phyloP scores from a whole-genome alignment of 2,329 filamentous ascomycete species.

The Verticillium alfalfae region DNA sequence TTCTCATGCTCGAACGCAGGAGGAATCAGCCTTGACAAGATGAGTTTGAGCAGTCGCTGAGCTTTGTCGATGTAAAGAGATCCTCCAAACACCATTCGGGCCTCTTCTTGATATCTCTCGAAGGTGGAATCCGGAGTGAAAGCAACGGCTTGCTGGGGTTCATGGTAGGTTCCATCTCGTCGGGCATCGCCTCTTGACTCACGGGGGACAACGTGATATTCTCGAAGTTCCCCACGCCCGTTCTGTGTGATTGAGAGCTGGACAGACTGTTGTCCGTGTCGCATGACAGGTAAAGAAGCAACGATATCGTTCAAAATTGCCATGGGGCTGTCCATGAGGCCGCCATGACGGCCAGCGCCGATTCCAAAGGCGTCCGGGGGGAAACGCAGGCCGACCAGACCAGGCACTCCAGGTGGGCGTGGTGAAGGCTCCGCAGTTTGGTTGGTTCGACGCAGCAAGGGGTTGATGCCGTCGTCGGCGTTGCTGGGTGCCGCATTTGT shows the following conservation, averaged over 20 bases:
- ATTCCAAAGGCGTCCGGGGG: conserved; percentile 38
- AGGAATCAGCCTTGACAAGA: conserved; percentile 72
- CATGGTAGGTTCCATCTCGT: conserved; percentile 41
- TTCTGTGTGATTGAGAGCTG: conserved; percentile 54
- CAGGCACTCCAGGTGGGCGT: conserved; percentile 35
- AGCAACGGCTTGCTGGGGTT: conserved; percentile 68
- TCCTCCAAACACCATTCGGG: conserved; percentile 75
- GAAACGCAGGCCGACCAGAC: conserved; percentile 48
- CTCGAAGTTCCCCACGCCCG: conserved; percentile 44
- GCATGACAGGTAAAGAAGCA: conserved; percentile 44
- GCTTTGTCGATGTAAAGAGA: conserved; percentile 60
- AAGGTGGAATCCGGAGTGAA: conserved; percentile 63
- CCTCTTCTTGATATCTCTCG: conserved; percentile 83
- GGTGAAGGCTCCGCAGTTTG: conserved; percentile 38
- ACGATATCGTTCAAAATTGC: conserved; percentile 51
- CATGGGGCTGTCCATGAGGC: conserved; percentile 43
- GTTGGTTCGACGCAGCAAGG: conserved; percentile 65
- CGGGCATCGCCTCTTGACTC: conserved; percentile 41
- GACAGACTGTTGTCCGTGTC: conserved; percentile 45
- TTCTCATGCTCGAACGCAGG: conserved; percentile 79
- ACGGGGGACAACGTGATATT: conserved; percentile 39
- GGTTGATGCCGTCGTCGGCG: conserved; percentile 79
- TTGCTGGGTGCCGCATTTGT: conserved; percentile 47
- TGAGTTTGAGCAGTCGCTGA: conserved; percentile 58
- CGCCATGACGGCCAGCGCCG: conserved; percentile 16